Evolutionary conservation across 73 alveolate genomes (phyloP).

Genomic region (Paraurostyla sp.): DNA sequence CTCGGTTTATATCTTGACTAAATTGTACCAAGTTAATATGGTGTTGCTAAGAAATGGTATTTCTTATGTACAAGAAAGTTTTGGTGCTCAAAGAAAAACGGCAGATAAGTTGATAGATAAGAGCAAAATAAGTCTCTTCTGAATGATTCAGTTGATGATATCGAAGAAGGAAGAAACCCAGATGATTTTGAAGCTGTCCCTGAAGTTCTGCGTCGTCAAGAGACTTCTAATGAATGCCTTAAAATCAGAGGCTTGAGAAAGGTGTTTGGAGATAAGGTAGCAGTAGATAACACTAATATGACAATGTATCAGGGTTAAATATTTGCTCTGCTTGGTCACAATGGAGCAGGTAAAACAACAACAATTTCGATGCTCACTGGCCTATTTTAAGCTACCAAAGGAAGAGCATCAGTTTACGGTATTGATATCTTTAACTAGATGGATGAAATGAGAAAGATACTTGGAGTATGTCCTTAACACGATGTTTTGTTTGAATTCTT

Average conservation of each 20-base stretch:
- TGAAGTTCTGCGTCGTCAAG: constrained; percentile 45
- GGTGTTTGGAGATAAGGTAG: constrained; percentile 86
- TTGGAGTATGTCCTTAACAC: constrained; percentile 99
- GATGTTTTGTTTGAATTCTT: constrained; percentile 93
- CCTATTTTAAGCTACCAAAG: constrained; percentile 74
- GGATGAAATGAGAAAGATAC: constrained; percentile 83
- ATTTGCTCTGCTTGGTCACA: constrained; percentile 98
- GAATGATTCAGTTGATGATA: not conserved
- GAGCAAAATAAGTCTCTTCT: constrained; percentile 52
- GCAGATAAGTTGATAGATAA: not conserved
- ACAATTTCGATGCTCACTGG: constrained; percentile 96
- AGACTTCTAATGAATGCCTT: constrained; percentile 74
- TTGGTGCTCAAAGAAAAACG: constrained; percentile 79
- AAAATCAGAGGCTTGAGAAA: constrained; percentile 75
- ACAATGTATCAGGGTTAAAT: constrained; percentile 96
- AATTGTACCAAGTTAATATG: constrained; percentile 89
- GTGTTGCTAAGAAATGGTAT: constrained; percentile 86
- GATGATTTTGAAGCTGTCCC: constrained; percentile 60
- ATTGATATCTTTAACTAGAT: constrained; percentile 77
- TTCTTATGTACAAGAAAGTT: constrained; percentile 79
- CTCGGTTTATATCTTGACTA: constrained; percentile 88
- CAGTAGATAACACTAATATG: constrained; percentile 90
- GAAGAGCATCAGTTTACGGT: constrained; percentile 79
- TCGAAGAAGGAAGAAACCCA: constrained; percentile 12
- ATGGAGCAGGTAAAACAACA: constrained; percentile 99